Percentiles rank a stretch among this genome's conserved stretches.
phyloP scores from a whole-genome alignment of 2,329 filamentous ascomycete genomes.

The Xylaria multiplex region DNA sequence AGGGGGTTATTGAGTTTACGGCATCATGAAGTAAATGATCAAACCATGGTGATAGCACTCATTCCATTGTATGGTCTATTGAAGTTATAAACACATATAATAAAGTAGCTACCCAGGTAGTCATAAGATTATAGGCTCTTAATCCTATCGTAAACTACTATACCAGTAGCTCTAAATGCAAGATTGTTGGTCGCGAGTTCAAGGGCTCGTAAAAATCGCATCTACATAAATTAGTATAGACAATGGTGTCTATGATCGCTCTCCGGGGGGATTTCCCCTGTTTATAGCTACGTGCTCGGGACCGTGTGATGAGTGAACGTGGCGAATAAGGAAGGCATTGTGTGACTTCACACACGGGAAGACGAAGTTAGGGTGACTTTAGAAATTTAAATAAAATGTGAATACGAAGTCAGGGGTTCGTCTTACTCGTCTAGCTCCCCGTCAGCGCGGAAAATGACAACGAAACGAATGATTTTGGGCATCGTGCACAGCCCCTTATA shows the following conservation, averaged over 20 bases:
- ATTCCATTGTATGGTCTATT: no score
- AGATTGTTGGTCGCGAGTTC: no score
- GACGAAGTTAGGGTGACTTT: not conserved
- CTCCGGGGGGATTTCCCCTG: not conserved
- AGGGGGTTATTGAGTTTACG: not conserved
- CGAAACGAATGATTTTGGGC: slow-evolving; percentile 1
- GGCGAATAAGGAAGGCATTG: not conserved
- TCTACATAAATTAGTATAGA: not conserved
- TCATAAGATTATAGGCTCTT: not conserved
- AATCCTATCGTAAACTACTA: no score
- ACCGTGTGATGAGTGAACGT: not conserved
- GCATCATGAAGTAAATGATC: no score
- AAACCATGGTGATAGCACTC: no score
- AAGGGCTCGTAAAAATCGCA: not conserved
- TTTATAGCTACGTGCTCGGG: not conserved
- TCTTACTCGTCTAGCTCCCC: slow-evolving; percentile 1
- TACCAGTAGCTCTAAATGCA: no score
- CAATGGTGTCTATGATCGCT: no score
- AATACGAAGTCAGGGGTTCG: slow-evolving; percentile 16
- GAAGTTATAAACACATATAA: no score
- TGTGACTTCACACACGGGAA: not conserved
- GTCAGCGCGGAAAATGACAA: slow-evolving; percentile 12
- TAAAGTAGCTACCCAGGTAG: not conserved
- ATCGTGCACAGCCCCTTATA: slow-evolving; percentile 26
- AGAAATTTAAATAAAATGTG: slow-evolving; percentile 6